Evolutionary conservation across 1,284 basidiomycete genomes (phyloP).

Genomic region (Naganishia sp.): DNA sequence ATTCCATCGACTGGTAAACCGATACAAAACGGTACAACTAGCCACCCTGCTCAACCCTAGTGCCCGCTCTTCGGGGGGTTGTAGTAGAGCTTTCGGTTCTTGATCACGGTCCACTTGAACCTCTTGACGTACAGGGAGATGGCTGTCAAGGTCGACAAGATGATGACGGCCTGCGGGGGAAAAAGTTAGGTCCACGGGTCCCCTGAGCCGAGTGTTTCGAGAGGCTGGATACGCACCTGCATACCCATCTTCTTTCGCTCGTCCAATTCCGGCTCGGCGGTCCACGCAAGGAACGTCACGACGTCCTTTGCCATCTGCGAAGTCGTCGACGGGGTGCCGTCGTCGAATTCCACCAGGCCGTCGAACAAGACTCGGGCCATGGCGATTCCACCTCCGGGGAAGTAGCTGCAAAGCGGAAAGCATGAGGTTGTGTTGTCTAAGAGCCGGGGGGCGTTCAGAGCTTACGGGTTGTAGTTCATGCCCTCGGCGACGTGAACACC

Average conservation of each 20-base stretch:
- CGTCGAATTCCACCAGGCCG: constrained; percentile 90
- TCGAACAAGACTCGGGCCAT: constrained; percentile 98
- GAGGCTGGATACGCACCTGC: constrained; percentile 38
- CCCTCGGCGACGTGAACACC: constrained; percentile 95
- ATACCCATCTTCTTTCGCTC: constrained; percentile 76
- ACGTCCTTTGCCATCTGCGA: constrained; percentile 99
- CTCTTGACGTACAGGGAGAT: constrained; percentile 86
- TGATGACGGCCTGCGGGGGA: constrained; percentile 72
- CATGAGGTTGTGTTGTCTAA: background rate
- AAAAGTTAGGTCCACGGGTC: background rate
- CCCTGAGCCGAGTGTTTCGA: background rate
- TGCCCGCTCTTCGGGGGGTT: constrained; percentile 28
- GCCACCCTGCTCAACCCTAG: constrained; percentile 40
- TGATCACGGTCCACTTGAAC: constrained; percentile 90
- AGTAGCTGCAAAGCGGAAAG: constrained; percentile 59
- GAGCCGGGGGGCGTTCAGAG: background rate
- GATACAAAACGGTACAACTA: background rate
- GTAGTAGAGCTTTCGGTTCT: constrained; percentile 76
- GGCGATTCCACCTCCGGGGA: constrained; percentile 95
- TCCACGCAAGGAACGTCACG: constrained; percentile 90
- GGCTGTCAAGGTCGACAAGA: constrained; percentile 80
- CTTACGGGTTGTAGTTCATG: constrained; percentile 89
- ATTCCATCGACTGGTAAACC: background rate
- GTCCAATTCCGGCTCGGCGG: constrained; percentile 96
- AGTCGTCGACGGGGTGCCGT: constrained; percentile 93